Evolutionary conservation across 768 basidiomycete genomes (phyloP).

Genomic region (Mycena pura): DNA sequence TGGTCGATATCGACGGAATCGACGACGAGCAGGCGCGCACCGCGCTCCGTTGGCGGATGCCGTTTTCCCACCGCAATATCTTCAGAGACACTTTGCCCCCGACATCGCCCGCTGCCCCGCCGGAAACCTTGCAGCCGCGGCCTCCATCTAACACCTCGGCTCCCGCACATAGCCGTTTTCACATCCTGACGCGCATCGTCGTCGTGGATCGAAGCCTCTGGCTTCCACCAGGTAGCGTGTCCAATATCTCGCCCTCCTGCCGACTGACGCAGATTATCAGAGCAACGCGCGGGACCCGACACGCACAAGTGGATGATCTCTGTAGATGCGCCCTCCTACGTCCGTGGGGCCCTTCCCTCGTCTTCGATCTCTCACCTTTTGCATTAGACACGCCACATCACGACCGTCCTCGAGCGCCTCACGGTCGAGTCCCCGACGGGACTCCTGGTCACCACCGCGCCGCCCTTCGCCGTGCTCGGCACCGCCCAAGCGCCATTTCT

Average conservation of each 20-base stretch:
- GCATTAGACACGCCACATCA: constrained; percentile 50
- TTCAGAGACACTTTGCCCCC: not conserved
- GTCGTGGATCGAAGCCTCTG: constrained; percentile 57
- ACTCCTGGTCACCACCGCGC: constrained; percentile 33
- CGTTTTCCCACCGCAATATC: constrained; percentile 41
- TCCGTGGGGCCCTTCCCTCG: constrained; percentile 28
- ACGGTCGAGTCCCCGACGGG: constrained; percentile 40
- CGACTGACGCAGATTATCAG: constrained; percentile 26
- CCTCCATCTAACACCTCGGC: not conserved
- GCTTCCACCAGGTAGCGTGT: constrained; percentile 47
- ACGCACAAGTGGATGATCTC: constrained; percentile 65
- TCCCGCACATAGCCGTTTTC: constrained; percentile 50
- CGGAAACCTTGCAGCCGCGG: not conserved
- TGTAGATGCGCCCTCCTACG: constrained; percentile 60
- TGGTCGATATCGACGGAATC: constrained; percentile 45
- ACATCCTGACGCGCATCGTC: constrained; percentile 54
- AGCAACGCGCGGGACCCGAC: constrained; percentile 34
- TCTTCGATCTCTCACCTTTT: not conserved
- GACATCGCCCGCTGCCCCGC: not conserved
- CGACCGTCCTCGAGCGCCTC: constrained; percentile 49
- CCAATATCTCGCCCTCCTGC: not conserved
- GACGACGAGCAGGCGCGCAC: constrained; percentile 13
- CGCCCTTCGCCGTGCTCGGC: constrained; percentile 56
- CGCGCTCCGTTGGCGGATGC: constrained; percentile 43
- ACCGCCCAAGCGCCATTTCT: constrained; percentile 50